Percentiles rank a stretch among this genome's conserved stretches.
Conservation (phyloP, 83 land plant genomes). For the Thuja plicata region DNA sequence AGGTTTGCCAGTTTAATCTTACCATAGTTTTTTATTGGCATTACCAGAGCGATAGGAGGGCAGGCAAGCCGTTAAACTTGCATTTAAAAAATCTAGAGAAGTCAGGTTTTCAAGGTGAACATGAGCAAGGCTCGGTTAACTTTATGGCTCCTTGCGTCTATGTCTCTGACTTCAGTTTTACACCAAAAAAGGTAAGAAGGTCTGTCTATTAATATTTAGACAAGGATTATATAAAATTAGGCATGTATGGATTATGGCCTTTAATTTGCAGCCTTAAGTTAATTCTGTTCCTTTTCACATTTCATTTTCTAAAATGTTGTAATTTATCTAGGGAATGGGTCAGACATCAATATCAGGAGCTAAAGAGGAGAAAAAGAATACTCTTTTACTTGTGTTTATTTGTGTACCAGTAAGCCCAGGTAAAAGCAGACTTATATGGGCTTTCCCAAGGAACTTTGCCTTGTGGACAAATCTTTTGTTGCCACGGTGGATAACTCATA, state of each 20-base stretch:
- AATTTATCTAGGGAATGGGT: background rate
- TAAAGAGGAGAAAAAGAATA: conserved; percentile 10
- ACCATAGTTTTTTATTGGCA: conserved; percentile 14
- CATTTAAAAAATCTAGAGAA: conserved; percentile 33
- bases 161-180: background rate
- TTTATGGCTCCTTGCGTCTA: conserved; percentile 63
- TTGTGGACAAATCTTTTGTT: conserved; percentile 40
- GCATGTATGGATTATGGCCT: background rate
- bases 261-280: background rate
- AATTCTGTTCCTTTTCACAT: background rate
- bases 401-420: conserved; percentile 91
- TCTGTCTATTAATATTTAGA: background rate
- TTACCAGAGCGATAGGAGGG: conserved; percentile 51
- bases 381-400: conserved; percentile 40
- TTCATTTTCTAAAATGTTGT: background rate
- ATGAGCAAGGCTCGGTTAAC: conserved; percentile 22
- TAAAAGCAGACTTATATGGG: conserved; percentile 76
- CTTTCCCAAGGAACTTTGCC: conserved; percentile 77
- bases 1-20: background rate
- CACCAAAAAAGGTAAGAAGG: background rate
- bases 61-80: conserved; percentile 57
- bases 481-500: conserved; percentile 82
- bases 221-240: too few species aligned
- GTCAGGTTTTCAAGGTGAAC: conserved; percentile 55
- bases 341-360: background rate